Percentiles rank a stretch among this genome's conserved stretches.
Conservation (phyloP, 2,329 filamentous ascomycete genomes). For the Exophiala phaeomuriformis region DNA sequence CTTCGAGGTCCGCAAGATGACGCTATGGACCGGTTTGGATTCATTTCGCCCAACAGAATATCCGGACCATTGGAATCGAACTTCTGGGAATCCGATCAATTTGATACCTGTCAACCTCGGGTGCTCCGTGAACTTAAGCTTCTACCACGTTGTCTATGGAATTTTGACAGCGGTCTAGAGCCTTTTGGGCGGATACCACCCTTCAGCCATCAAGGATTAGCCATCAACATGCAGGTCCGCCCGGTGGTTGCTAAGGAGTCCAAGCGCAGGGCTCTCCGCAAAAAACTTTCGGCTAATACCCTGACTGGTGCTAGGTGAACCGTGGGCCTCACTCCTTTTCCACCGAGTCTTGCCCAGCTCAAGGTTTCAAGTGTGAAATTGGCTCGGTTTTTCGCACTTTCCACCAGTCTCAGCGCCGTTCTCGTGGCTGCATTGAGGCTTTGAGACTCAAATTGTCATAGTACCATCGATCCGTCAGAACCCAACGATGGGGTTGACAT, state of each 20-base stretch:
- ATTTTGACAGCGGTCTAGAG: background rate
- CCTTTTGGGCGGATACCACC: background rate
- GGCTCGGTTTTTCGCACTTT: conserved; percentile 5
- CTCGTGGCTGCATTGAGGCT: conserved; percentile 17
- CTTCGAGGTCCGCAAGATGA: no score
- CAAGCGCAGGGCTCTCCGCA: background rate
- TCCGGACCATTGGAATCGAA: background rate
- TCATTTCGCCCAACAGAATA: background rate
- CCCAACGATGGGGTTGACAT: conserved; percentile 9
- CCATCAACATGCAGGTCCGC: background rate
- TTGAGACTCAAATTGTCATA: background rate
- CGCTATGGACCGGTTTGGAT: no score
- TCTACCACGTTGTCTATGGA: background rate
- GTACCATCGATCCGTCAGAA: conserved; percentile 5
- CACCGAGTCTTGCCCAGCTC: background rate
- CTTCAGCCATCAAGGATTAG: background rate
- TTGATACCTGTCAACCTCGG: background rate
- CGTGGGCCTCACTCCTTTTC: background rate
- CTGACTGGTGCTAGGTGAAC: background rate
- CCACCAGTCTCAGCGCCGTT: conserved; percentile 6
- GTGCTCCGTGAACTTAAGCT: background rate
- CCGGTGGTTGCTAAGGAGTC: background rate
- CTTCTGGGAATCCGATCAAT: background rate
- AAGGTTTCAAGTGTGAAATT: background rate
- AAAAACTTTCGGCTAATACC: background rate